Evolutionary conservation across 2,329 filamentous ascomycete genomes (phyloP).

Genomic region (Hypoxylon sp.): DNA sequence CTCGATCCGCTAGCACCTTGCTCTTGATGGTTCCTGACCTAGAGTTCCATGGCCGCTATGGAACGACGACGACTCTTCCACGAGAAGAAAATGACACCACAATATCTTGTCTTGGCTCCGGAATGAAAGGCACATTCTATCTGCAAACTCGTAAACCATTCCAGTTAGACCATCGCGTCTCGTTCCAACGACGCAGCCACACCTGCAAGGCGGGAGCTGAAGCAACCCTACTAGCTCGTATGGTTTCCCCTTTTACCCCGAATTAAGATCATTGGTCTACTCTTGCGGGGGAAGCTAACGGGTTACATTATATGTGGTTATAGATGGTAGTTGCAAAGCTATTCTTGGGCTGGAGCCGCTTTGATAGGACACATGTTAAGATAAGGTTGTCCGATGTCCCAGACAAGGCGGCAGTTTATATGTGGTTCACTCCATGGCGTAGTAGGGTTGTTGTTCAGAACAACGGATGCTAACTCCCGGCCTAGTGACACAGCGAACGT

Average conservation of each 20-base stretch:
- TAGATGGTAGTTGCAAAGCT: neutral
- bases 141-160: constrained; percentile 11
- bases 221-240: constrained; percentile 11
- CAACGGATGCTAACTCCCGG: constrained; percentile 14
- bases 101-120: neutral
- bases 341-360: neutral
- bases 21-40: neutral
- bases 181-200: constrained; percentile 10
- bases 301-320: neutral
- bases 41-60: neutral
- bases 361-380: neutral
- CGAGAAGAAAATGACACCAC: neutral
- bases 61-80: neutral
- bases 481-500: constrained; percentile 3
- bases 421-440: constrained; percentile 1
- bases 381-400: neutral
- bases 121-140: neutral
- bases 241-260: constrained; percentile 14
- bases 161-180: constrained; percentile 4
- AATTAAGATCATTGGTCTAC: neutral
- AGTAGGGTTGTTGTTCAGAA: neutral
- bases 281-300: neutral
- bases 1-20: neutral
- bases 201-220: constrained; percentile 11
- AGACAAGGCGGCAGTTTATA: constrained; percentile 6